A percentile compares a stretch with the other conserved stretches of the same genome.
phyloP scores from a whole-genome alignment of 768 basidiomycete genomes.

The Ephemerocybe angulata region DNA sequence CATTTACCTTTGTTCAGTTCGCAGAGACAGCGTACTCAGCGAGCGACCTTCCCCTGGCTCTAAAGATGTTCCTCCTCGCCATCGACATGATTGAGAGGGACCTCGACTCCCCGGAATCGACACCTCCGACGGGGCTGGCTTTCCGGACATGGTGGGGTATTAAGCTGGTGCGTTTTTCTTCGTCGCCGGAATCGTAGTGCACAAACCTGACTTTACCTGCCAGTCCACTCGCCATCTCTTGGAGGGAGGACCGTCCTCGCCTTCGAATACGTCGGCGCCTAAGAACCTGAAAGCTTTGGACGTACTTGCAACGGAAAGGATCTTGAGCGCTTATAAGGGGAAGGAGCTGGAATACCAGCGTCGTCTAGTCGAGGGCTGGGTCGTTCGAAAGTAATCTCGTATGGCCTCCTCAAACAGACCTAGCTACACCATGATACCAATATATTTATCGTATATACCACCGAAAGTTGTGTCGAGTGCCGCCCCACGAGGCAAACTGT shows the following conservation, averaged over 20 bases:
- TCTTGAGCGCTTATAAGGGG: constrained; percentile 60
- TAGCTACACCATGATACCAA: not conserved
- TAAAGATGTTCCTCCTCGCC: constrained; percentile 75
- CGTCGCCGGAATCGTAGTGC: not conserved
- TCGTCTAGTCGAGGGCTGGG: constrained; percentile 45
- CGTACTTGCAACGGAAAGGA: constrained; percentile 67
- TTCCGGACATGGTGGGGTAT: constrained; percentile 82
- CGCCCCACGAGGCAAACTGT: not conserved
- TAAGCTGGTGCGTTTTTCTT: constrained; percentile 58
- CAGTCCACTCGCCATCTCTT: constrained; percentile 62
- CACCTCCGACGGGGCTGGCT: constrained; percentile 50
- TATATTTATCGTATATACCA: not conserved
- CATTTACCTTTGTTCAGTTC: constrained; percentile 76
- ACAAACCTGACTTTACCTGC: not conserved
- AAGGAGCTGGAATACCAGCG: constrained; percentile 38
- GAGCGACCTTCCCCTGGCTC: constrained; percentile 67
- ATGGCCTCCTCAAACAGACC: no score
- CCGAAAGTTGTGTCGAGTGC: no score
- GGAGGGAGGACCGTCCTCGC: constrained; percentile 36
- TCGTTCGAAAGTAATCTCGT: constrained; percentile 27
- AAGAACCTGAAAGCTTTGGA: constrained; percentile 58
- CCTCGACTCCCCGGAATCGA: constrained; percentile 37
- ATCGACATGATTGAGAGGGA: constrained; percentile 75
- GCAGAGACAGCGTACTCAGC: constrained; percentile 87
- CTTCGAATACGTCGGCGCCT: constrained; percentile 57